Percentiles rank a stretch among this genome's conserved stretches.
Conservation (phyloP, 306 rosid genomes). For the Comarum palustre region DNA sequence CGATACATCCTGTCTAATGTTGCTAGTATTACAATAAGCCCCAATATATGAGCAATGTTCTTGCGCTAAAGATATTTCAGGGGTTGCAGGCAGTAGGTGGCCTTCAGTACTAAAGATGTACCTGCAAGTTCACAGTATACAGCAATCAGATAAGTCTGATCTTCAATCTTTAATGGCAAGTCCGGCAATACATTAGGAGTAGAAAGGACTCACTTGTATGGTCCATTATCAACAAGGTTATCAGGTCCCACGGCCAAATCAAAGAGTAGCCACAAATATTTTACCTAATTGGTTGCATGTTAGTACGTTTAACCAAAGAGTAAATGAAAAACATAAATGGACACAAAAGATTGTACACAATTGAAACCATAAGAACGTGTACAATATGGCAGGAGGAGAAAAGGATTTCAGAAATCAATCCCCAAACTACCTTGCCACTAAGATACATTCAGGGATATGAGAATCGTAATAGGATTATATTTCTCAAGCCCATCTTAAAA, state of each 20-base stretch:
- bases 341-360: constrained; percentile 9
- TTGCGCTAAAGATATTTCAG: constrained; percentile 68
- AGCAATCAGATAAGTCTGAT: constrained; percentile 10
- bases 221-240: constrained; percentile 93
- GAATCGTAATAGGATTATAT: neutral
- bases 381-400: neutral
- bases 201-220: constrained; percentile 71
- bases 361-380: neutral
- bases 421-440: neutral
- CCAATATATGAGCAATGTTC: constrained; percentile 84
- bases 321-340: constrained; percentile 11
- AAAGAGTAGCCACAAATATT: constrained; percentile 97
- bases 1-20: constrained; percentile 34
- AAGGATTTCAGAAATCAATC: neutral
- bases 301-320: constrained; percentile 20
- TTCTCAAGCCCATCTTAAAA: neutral
- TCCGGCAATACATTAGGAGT: constrained; percentile 21
- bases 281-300: constrained; percentile 51
- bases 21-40: constrained; percentile 64
- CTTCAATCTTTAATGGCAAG: constrained; percentile 16
- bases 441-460: neutral
- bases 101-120: constrained; percentile 95
- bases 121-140: constrained; percentile 37
- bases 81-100: constrained; percentile 86
- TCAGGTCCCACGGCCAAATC: constrained; percentile 93